A percentile compares a stretch with the other conserved stretches of the same genome.
These are phyloP conservation scores for Phytophthora capsici DNA, from an alignment of 352 stramenopile genomes.

Conservation along the genomic window DNA sequence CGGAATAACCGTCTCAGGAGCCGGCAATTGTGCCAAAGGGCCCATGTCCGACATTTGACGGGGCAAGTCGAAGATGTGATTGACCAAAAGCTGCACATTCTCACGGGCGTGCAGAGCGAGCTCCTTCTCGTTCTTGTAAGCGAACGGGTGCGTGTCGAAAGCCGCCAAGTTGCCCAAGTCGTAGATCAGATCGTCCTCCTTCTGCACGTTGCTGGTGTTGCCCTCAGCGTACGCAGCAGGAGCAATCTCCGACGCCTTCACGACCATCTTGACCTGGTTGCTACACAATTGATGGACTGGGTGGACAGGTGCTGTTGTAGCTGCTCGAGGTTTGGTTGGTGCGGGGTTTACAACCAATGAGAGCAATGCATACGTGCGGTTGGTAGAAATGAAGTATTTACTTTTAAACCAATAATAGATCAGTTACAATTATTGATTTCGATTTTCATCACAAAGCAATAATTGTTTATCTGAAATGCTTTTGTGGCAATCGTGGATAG, in stretches of 20 bases:
- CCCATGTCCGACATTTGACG: constrained; percentile 94
- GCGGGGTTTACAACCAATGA: constrained; percentile 24
- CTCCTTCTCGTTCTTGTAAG: constrained; percentile 86
- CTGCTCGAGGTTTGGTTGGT: constrained; percentile 25
- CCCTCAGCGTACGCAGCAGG: constrained; percentile 70
- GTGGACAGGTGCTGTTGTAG: not conserved
- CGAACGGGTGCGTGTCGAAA: constrained; percentile 90
- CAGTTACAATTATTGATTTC: not conserved
- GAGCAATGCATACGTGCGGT: not conserved
- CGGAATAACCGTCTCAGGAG: constrained; percentile 71
- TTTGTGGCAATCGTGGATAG: constrained; percentile 15
- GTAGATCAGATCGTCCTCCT: constrained; percentile 88
- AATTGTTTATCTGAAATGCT: too few species aligned
- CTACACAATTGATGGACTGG: constrained; percentile 14
- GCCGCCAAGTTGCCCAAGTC: constrained; percentile 91
- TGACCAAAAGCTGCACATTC: constrained; percentile 95
- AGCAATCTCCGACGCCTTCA: constrained; percentile 87
- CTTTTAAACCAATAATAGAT: constrained; percentile 3
- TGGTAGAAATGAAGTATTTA: not conserved
- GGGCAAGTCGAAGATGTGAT: constrained; percentile 92
- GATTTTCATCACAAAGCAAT: too few species aligned
- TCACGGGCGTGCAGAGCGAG: constrained; percentile 90
- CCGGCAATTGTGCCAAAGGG: constrained; percentile 85
- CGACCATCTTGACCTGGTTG: constrained; percentile 46
- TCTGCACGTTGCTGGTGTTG: constrained; percentile 70